Evolutionary conservation across 208 protist species (phyloP).

Genomic region (Blechomonas ayalai): DNA sequence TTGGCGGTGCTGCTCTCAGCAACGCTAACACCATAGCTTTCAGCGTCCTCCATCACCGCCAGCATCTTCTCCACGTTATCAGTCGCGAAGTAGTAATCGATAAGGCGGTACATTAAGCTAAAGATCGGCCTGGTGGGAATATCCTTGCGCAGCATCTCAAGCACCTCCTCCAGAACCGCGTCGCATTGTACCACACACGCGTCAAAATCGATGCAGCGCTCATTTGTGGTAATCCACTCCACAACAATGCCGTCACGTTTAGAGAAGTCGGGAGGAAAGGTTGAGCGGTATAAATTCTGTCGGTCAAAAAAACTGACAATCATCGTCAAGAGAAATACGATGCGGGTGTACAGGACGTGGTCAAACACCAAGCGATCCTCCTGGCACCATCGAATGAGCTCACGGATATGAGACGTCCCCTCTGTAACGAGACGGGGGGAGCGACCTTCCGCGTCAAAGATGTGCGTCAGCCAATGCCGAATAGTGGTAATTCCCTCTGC

Average conservation of each 20-base stretch:
- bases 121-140: constrained; percentile 74
- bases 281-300: constrained; percentile 80
- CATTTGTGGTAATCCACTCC: constrained; percentile 72
- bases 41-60: constrained; percentile 80
- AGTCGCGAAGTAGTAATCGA: constrained; percentile 89
- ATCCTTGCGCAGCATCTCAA: constrained; percentile 58
- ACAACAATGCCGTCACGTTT: constrained; percentile 86
- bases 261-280: constrained; percentile 58
- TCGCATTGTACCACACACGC: constrained; percentile 83
- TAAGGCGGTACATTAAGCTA: constrained; percentile 77
- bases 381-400: constrained; percentile 69
- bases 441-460: constrained; percentile 55
- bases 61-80: constrained; percentile 90
- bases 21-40: constrained; percentile 56
- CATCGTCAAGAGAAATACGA: constrained; percentile 84
- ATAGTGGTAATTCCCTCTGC: constrained; percentile 76
- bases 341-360: constrained; percentile 82
- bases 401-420: constrained; percentile 50
- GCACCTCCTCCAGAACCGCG: constrained; percentile 76
- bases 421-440: constrained; percentile 63
- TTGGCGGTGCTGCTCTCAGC: constrained; percentile 87
- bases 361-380: constrained; percentile 81
- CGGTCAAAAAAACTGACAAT: constrained; percentile 87
- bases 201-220: constrained; percentile 75
- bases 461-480: constrained; percentile 48